phyloP scores from a whole-genome alignment of 306 rosid species.

The Biancaea sappan region DNA sequence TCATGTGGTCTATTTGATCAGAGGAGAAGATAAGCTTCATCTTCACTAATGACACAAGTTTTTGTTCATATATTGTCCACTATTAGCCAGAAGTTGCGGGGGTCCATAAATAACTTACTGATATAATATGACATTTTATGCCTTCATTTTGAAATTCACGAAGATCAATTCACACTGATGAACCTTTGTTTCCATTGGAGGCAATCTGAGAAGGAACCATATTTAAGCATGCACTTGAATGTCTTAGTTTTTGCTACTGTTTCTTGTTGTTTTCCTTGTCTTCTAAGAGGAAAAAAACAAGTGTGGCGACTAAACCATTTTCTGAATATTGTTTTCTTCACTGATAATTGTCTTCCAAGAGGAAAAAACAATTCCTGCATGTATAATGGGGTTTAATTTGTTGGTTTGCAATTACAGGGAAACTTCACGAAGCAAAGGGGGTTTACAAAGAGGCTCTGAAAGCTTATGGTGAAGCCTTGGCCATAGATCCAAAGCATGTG shows the following conservation, averaged over 20 bases:
- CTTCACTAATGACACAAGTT: background rate
- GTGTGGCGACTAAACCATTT: too few relatives aligned
- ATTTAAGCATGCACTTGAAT: too few relatives aligned
- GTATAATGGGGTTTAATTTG: conserved; percentile 3
- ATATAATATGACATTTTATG: background rate
- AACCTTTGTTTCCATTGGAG: background rate
- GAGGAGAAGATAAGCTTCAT: background rate
- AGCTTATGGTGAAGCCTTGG: conserved; percentile 63
- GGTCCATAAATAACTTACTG: background rate
- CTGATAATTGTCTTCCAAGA: too few relatives aligned
- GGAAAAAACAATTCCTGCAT: too few relatives aligned
- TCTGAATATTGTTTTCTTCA: too few relatives aligned
- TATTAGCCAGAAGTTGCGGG: background rate
- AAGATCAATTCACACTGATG: too few relatives aligned
- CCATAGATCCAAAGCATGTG: conserved; percentile 63
- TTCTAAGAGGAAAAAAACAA: too few relatives aligned
- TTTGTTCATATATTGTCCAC: background rate
- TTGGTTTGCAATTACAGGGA: conserved; percentile 48
- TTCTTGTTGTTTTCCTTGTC: background rate
- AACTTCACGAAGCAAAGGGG: conserved; percentile 66
- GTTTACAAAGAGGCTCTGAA: conserved; percentile 67
- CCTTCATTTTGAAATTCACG: too few relatives aligned
- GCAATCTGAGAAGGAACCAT: background rate
- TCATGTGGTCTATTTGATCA: conserved; percentile 1
- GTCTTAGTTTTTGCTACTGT: too few relatives aligned